Conservation (phyloP, 2,329 filamentous ascomycete species). For the Shiraia sp. region DNA sequence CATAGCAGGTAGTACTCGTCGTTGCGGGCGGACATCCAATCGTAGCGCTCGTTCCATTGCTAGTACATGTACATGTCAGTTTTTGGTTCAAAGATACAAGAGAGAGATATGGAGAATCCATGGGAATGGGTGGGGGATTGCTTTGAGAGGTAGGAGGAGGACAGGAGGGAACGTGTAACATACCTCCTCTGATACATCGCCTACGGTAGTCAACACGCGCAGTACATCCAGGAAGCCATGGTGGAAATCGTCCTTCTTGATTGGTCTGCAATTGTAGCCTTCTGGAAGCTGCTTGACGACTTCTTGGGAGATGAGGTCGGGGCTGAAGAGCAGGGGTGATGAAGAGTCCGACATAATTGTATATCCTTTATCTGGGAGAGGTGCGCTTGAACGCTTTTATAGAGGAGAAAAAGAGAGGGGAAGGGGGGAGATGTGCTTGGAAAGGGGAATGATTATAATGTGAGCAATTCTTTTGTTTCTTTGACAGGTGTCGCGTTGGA, state of each 20-base stretch:
- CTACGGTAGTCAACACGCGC: conserved; percentile 88
- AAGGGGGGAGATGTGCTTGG: too few relatives aligned
- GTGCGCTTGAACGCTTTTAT: conserved; percentile 3
- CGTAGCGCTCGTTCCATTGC: conserved; percentile 75
- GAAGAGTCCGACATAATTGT: conserved; percentile 23
- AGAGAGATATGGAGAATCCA: neutral
- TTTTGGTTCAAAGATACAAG: too few relatives aligned
- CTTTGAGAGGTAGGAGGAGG: neutral
- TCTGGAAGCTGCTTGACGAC: conserved; percentile 74
- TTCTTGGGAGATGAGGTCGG: conserved; percentile 74
- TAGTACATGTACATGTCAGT: too few relatives aligned
- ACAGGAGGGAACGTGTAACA: too few relatives aligned
- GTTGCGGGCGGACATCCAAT: conserved; percentile 75
- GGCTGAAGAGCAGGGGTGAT: conserved; percentile 72
- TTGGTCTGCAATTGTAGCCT: conserved; percentile 80
- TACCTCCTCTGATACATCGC: conserved; percentile 74
- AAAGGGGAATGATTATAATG: too few relatives aligned
- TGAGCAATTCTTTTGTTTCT: too few relatives aligned
- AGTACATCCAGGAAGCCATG: conserved; percentile 89
- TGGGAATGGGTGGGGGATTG: neutral
- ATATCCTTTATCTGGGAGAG: too few relatives aligned
- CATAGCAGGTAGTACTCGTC: conserved; percentile 86
- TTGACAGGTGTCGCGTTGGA: neutral
- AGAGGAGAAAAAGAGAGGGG: neutral
- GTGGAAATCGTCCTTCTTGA: conserved; percentile 76